Conservation (phyloP, 495 filamentous ascomycete genomes). For the Penicillium pulvis region DNA sequence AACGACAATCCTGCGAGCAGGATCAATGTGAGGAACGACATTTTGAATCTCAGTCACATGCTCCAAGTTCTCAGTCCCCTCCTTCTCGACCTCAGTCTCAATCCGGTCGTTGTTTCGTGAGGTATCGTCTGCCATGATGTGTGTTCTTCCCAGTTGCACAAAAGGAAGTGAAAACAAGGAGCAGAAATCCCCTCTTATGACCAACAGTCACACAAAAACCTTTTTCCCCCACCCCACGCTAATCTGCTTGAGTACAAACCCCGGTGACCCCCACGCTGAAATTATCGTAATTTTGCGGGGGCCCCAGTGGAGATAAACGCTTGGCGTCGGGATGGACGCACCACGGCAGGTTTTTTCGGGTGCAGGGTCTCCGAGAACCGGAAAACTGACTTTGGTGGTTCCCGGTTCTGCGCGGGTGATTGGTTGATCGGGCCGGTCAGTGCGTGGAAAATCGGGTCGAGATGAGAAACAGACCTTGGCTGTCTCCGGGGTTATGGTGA, state of each 20-base stretch:
- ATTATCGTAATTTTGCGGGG: constrained; percentile 20
- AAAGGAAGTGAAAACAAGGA: neutral
- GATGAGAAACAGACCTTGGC: neutral
- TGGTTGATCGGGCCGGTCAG: constrained; percentile 13
- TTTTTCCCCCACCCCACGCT: constrained; percentile 9
- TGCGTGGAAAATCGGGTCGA: constrained; percentile 13
- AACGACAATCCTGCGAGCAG: constrained; percentile 24
- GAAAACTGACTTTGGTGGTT: constrained; percentile 4
- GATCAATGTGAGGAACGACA: constrained; percentile 23
- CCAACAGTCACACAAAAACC: neutral
- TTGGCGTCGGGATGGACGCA: constrained; percentile 9
- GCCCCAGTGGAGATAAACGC: constrained; percentile 15
- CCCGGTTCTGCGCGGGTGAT: constrained; percentile 1
- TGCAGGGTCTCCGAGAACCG: constrained; percentile 11
- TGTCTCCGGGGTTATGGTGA: neutral
- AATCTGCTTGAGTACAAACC: constrained; percentile 9
- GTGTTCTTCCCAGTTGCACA: constrained; percentile 2
- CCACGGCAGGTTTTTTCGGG: constrained; percentile 11
- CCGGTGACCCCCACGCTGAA: constrained; percentile 23
- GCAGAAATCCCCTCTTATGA: constrained; percentile 9
- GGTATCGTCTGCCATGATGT: constrained; percentile 27
- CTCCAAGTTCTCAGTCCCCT: constrained; percentile 24
- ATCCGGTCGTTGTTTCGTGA: constrained; percentile 22
- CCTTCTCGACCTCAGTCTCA: constrained; percentile 26
- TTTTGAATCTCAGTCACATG: constrained; percentile 23